Percentiles rank a stretch among this genome's conserved stretches.
Conservation (phyloP, 148 eudicot genomes). For the Selenicereus undatus region DNA sequence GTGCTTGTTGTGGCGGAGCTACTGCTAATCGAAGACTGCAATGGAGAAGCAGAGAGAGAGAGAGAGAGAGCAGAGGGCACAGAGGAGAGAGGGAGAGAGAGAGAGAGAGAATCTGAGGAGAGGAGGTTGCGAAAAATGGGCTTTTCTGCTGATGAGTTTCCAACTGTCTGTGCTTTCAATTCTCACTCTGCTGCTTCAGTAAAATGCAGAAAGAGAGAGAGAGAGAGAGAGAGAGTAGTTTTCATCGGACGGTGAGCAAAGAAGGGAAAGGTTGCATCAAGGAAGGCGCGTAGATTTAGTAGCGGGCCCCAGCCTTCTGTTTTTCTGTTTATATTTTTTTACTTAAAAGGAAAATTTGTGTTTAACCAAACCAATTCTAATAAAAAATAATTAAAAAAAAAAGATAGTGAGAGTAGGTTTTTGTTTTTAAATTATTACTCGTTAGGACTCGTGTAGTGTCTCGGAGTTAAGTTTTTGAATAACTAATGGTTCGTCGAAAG, state of each 20-base stretch:
- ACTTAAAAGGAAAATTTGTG: too few relatives aligned
- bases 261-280: slow-evolving; percentile 21
- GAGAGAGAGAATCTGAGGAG: slow-evolving; percentile 20
- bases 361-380: neutral
- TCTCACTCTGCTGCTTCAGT: neutral
- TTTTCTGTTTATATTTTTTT: neutral
- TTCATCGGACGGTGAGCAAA: slow-evolving; percentile 23
- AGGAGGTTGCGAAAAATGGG: slow-evolving; percentile 11
- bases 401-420: too few relatives aligned
- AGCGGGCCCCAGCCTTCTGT: neutral
- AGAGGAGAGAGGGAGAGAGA: slow-evolving; percentile 1
- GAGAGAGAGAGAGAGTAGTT: neutral
- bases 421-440: too few relatives aligned
- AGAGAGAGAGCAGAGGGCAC: slow-evolving; percentile 13
- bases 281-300: slow-evolving; percentile 17
- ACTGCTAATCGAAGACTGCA: neutral
- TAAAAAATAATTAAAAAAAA: too few relatives aligned
- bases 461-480: too few relatives aligned
- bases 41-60: neutral
- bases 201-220: neutral
- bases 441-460: too few relatives aligned
- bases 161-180: neutral
- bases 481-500: too few relatives aligned
- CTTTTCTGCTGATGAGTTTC: neutral
- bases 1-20: neutral